A percentile compares a stretch with the other conserved stretches of the same genome.
phyloP scores from a whole-genome alignment of 139 green algal genomes.

The Raphidocelis subcapitata region DNA sequence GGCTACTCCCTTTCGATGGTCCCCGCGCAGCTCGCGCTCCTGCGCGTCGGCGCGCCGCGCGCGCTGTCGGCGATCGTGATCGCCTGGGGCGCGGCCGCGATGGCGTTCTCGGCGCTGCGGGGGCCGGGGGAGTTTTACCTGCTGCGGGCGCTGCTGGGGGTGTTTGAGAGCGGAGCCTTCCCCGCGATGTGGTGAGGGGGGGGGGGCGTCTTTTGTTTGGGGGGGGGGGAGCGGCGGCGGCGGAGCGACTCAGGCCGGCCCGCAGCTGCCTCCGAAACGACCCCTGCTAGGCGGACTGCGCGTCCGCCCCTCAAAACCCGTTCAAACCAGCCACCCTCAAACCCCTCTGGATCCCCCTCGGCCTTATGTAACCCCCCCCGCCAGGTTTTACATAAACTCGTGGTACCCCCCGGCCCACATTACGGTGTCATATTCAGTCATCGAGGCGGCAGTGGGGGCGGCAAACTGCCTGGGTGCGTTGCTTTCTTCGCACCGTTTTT shows the following conservation, averaged over 20 bases:
- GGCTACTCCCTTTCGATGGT: constrained; percentile 68
- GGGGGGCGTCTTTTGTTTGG: background rate
- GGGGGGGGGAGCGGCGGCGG: background rate
- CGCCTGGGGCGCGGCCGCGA: constrained; percentile 65
- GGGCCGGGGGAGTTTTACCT: constrained; percentile 52
- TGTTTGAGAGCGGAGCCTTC: constrained; percentile 72
- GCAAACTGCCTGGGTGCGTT: constrained; percentile 26
- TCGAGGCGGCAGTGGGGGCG: constrained; percentile 40
- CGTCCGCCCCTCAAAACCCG: background rate
- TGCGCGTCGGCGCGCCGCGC: constrained; percentile 48
- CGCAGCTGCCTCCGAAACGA: constrained; percentile 22
- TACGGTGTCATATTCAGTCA: constrained; percentile 40
- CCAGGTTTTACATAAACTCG: constrained; percentile 33
- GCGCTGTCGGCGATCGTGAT: constrained; percentile 67
- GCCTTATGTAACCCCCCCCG: too few relatives aligned
- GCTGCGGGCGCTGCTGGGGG: constrained; percentile 70
- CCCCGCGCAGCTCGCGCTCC: constrained; percentile 51
- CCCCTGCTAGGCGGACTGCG: background rate
- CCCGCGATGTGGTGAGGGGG: constrained; percentile 43
- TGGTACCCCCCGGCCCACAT: constrained; percentile 48
- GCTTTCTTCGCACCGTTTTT: too few relatives aligned
- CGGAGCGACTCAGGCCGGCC: background rate
- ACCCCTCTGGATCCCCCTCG: too few relatives aligned
- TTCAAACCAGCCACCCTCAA: too few relatives aligned
- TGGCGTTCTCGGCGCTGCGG: constrained; percentile 34